Evolutionary conservation across 768 basidiomycete species (phyloP), one percentile per base, ranked within the genome.

Genomic region (Dendrothele bispora): DNA sequence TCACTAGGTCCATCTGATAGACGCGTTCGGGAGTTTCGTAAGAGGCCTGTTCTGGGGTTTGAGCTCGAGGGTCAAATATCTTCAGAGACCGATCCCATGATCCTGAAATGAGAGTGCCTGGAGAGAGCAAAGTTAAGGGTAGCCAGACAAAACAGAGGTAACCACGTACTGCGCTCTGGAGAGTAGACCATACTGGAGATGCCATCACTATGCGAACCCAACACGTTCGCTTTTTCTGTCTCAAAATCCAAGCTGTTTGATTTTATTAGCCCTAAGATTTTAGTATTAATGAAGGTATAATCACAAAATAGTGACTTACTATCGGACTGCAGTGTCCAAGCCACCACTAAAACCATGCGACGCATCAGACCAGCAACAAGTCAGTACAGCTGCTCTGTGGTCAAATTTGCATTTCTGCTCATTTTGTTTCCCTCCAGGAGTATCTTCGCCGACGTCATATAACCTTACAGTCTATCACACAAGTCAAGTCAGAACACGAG

Each of bases 31-130:
- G 91, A 1, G 91, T 80, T 11, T 73, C 57, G 51, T 88, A 75
- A 20, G 83, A 78, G 25, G 79, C 74, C 49, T 82, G 79, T 53
- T 83, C 76, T 1, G 82, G 66, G 17, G 70, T 68, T 1, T 79
- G 60, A 0, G 83, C 74, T 28, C 88, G 80, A 0, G 87, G 81
- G 59, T 98, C 93, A 86, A 91, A 97, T 59, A 94, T 80, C 10
- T 86, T 86, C 21, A 98, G 60, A 0, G 91, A 87, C 39, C 86
- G 82, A 62, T 98, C 95, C 93, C 94, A 98, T 14, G 93, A 94
- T 10, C 88, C 92, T 0, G 91, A 87, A 37, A 98, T 77, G 21
- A 98, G 72, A 1, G 69, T 52, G 56, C 88, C 91, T 94, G 40
- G 1, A 21, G 7, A 22, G 15, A 38, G 39, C 17, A 15, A 30